phyloP scores from a whole-genome alignment of 2,329 filamentous ascomycete genomes.

The Colletotrichum sp. region DNA sequence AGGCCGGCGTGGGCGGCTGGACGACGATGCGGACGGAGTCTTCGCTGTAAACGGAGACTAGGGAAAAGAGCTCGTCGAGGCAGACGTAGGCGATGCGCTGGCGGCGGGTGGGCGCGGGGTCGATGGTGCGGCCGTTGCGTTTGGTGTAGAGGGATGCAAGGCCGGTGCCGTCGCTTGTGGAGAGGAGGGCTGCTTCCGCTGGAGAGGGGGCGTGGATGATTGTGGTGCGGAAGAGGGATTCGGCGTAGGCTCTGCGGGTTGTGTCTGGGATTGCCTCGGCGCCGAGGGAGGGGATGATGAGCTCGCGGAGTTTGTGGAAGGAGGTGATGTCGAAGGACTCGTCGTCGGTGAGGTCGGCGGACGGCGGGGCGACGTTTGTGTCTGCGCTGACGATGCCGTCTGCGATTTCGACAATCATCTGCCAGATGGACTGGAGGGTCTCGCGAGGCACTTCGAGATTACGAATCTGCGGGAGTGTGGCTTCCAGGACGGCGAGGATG shows the following conservation, averaged over 20 bases:
- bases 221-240: conserved; percentile 81
- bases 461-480: conserved; percentile 66
- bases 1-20: conserved; percentile 50
- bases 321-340: conserved; percentile 82
- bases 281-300: conserved; percentile 79
- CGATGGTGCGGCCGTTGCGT: conserved; percentile 75
- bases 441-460: conserved; percentile 49
- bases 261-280: conserved; percentile 67
- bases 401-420: conserved; percentile 66
- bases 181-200: conserved; percentile 60
- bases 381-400: conserved; percentile 75
- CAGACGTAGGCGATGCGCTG: conserved; percentile 80
- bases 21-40: conserved; percentile 41
- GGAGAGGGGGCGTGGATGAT: conserved; percentile 73
- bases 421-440: conserved; percentile 70
- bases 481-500: conserved; percentile 70
- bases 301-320: conserved; percentile 70
- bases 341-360: conserved; percentile 65
- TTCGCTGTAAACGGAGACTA: conserved; percentile 61
- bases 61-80: conserved; percentile 77
- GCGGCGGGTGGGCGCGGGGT: conserved; percentile 68
- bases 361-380: conserved; percentile 50
- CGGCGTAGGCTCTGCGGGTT: conserved; percentile 72
- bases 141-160: conserved; percentile 67
- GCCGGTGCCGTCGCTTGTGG: conserved; percentile 53